These are phyloP conservation scores for Apocynum venetum DNA, from an alignment of 257 asterid genomes.

Conservation along the genomic window DNA sequence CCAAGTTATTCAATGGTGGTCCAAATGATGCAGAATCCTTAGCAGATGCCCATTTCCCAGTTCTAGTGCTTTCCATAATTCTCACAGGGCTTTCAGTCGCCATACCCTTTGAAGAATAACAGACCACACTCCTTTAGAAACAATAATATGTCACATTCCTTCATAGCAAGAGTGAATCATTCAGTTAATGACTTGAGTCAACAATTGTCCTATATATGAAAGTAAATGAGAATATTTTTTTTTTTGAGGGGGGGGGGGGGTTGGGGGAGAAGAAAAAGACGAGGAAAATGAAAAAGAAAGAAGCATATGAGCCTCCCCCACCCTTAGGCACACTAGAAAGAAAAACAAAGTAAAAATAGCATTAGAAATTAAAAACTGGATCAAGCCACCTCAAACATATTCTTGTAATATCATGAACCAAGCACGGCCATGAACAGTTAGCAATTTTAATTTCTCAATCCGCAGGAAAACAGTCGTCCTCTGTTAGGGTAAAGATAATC, in stretches of 20 bases:
- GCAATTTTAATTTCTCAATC: not conserved
- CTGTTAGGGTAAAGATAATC: not conserved
- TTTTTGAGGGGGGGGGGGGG: too few relatives aligned
- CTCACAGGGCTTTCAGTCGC: conserved; percentile 86
- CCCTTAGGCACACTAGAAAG: not conserved
- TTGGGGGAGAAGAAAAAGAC: not conserved
- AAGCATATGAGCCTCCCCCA: not conserved
- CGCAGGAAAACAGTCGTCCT: not conserved
- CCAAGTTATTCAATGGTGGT: conserved; percentile 35
- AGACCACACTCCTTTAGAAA: conserved; percentile 6
- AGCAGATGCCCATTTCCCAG: conserved; percentile 57
- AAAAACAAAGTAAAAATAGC: not conserved
- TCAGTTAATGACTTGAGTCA: not conserved
- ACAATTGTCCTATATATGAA: not conserved
- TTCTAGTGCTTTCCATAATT: conserved; percentile 48
- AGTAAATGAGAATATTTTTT: not conserved
- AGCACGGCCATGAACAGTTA: not conserved
- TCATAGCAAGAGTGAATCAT: not conserved
- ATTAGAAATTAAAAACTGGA: not conserved
- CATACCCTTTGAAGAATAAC: conserved; percentile 35
- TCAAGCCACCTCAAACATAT: not conserved
- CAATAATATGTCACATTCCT: not conserved
- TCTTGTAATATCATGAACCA: not conserved
- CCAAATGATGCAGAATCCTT: conserved; percentile 43
- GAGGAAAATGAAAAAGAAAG: not conserved